Evolutionary conservation across 2,329 filamentous ascomycete species (phyloP), one percentile per base, ranked within the genome.

Genomic region (Paramyrothecium roridum): DNA sequence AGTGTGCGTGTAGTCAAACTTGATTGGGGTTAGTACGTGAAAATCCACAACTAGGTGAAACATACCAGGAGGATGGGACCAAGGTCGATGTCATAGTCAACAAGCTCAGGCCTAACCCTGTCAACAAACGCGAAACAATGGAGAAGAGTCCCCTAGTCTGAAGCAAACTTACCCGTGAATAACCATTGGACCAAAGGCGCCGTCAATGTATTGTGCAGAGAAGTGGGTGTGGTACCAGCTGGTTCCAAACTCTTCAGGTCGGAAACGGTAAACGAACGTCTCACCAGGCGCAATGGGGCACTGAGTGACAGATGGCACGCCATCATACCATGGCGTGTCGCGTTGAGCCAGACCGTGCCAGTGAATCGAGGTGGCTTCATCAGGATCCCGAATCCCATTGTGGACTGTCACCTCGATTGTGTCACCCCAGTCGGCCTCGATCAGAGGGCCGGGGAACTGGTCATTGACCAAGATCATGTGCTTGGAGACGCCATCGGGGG

Each of bases 301-400:
- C 66, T 89, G 83, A 0, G 72, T 65, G 3, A 79, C 67, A 2
- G 74, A 72, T 0, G 74, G 73, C 0, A 73, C 71, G 19, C 77
- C 77, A 48, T 80, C 77, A 54, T 79, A 74, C 67, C 77, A 73
- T 3, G 73, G 71, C 0, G 75, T 80, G 3, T 66, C 60, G 2
- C 67, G 65, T 55, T 78, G 76, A 1, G 73, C 65, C 51, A 79
- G 73, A 1, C 77, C 76, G 53, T 80, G 77, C 73, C 75, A 79
- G 62, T 80, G 76, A 21, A 79, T 68, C 2, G 69, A 57, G 0
- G 75, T 75, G 30, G 75, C 48, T 2, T 30, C 75, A 73, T 59
- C 82, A 1, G 53, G 53, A 50, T 90, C 81, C 47, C 82, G 79
- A n/a, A n/a, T n/a, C n/a, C n/a, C n/a, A 70, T 92, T 91, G 70